Evolutionary conservation across 345 rosid genomes (phyloP).

Genomic region (Viola odorata): DNA sequence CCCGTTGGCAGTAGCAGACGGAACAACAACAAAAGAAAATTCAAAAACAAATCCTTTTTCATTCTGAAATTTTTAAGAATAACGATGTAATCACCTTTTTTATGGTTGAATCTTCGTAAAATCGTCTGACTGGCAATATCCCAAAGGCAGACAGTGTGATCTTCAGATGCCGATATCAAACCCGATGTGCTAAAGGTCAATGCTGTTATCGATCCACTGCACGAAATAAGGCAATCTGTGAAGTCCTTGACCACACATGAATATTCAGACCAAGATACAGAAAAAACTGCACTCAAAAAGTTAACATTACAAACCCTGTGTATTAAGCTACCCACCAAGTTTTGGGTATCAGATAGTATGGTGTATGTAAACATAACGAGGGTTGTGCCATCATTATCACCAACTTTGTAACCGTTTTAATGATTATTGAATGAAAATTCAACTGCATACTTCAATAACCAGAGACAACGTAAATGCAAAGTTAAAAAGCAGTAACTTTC

Average conservation of each 20-base stretch:
- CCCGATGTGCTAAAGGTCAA: constrained; percentile 29
- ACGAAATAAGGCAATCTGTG: constrained; percentile 4
- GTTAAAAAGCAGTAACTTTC: neutral
- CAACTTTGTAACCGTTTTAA: neutral
- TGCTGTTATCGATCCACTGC: constrained; percentile 46
- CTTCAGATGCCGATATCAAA: constrained; percentile 49
- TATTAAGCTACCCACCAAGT: too few relatives aligned
- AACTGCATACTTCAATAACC: neutral
- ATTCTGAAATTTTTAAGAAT: neutral
- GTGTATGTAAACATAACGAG: neutral
- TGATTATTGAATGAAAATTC: neutral
- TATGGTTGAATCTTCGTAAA: constrained; percentile 30
- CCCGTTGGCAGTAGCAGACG: neutral
- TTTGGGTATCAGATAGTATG: too few relatives aligned
- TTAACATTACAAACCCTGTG: neutral
- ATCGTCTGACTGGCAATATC: constrained; percentile 23
- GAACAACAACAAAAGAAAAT: neutral
- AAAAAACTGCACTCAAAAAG: neutral
- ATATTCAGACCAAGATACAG: neutral
- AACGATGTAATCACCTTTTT: constrained; percentile 30
- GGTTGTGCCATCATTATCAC: neutral
- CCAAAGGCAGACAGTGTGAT: constrained; percentile 48
- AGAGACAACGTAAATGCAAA: neutral
- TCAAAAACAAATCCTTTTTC: too few relatives aligned
- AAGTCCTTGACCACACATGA: constrained; percentile 1